Evolutionary conservation across 2,329 filamentous ascomycete species (phyloP), one percentile per base, ranked within the genome.

Genomic region (Fusarium globosum): DNA sequence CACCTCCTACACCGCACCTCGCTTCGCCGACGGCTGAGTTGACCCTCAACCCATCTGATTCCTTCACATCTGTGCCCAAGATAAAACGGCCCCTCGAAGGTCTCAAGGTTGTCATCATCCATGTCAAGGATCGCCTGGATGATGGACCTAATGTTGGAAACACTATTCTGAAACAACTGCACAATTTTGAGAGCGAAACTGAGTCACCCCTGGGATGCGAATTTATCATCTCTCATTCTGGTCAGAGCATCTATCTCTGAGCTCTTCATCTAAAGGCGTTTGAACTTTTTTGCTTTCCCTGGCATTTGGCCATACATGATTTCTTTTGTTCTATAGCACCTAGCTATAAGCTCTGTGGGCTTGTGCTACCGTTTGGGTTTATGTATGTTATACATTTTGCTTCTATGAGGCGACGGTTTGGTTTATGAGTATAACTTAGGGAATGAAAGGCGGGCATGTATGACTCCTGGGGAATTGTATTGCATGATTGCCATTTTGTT

Each of bases 81-180:
- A 45, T 79, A n/a, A 75, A 69, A 11, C 65, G 79, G 78, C 91
- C 91, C 12, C 85, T 99, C 9, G 85, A 87, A 59, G 95, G 94
- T 0, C 80, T 98, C 35, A 93, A 91, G 71, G 86, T 99, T 4
- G 91, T 98, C 56, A 90, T 98, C 62, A 98, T 98, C 42, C 96
- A 99, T 80, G 89, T 98, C 78, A 99, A 99, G 81, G 96, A 98
- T 73, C 92, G 89, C 28, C 84, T 98, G 62, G 85, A 87, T 14
- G 95, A 97, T 79, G 94, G 90, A 1, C 89, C 89, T 84, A 53
- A 90, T 88, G 4, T 88, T 86, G 41, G 83, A 2, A 90, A 94
- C 7, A 87, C 83, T 4, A 97, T 98, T 41, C 77, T 96, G 28
- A 79, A 85, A 68, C 90, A 98, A 80, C 82, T 98, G 56, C 80